A percentile compares a stretch with the other conserved stretches of the same genome.
These are phyloP conservation scores for Aspergillus pseudotamarii DNA, from an alignment of 2,329 filamentous ascomycete species.

Conservation along the genomic window DNA sequence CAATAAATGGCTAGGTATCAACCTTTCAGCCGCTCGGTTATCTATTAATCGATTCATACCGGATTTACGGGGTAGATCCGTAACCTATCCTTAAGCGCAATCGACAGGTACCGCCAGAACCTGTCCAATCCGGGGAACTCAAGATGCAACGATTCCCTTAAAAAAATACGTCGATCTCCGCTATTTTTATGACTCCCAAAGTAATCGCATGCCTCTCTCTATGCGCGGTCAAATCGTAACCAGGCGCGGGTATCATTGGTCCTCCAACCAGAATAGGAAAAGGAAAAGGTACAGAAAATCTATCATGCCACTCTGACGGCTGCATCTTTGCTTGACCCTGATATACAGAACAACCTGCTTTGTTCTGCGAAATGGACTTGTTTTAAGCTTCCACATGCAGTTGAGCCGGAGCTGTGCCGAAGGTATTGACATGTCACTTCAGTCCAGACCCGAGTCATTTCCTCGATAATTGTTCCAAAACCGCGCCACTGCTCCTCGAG, in stretches of 20 bases:
- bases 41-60: slow-evolving; percentile 2
- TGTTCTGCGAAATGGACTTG: not conserved
- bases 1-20: not conserved
- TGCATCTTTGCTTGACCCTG: not conserved
- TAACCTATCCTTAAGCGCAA: not conserved
- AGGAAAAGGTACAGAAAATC: not conserved
- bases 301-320: not conserved
- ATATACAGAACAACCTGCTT: not conserved
- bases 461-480: slow-evolving; percentile 56
- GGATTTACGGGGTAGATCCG: not conserved
- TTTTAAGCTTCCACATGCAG: slow-evolving; percentile 1
- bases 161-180: not conserved
- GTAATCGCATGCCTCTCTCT: not conserved
- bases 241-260: not conserved
- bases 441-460: slow-evolving; percentile 26
- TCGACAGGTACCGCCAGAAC: not conserved
- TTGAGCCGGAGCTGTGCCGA: slow-evolving; percentile 4
- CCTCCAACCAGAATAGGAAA: not conserved
- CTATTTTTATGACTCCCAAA: not conserved
- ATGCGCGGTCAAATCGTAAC: not conserved
- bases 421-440: slow-evolving; percentile 22
- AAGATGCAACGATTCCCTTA: not conserved
- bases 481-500: slow-evolving; percentile 56
- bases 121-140: not conserved
- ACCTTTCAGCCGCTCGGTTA: slow-evolving; percentile 6